These are phyloP conservation scores for Dactylonectria estremocensis DNA, from an alignment of 2,329 filamentous ascomycete species.

Conservation along the genomic window DNA sequence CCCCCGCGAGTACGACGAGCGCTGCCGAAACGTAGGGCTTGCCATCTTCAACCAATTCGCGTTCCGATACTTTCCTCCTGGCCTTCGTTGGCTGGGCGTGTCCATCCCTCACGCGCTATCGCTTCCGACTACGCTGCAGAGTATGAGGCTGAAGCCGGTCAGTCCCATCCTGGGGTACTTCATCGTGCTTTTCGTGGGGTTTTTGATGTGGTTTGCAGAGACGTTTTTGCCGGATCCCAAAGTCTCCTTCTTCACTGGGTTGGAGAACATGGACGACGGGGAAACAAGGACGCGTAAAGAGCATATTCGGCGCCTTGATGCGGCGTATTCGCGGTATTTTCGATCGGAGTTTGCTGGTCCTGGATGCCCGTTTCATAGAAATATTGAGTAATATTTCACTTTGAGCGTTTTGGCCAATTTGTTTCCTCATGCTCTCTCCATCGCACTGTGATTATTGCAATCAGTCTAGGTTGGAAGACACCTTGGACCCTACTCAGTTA, in stretches of 20 bases:
- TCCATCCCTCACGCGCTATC: slow-evolving; percentile 21
- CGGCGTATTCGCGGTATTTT: slow-evolving; percentile 14
- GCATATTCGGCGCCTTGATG: background rate
- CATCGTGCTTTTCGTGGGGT: slow-evolving; percentile 17
- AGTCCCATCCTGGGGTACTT: slow-evolving; percentile 4
- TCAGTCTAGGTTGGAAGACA: too few relatives aligned
- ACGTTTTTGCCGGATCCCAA: slow-evolving; percentile 17
- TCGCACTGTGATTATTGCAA: too few relatives aligned
- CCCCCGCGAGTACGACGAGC: slow-evolving; percentile 8
- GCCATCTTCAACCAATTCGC: slow-evolving; percentile 27
- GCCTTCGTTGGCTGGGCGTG: slow-evolving; percentile 14
- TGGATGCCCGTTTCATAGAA: slow-evolving; percentile 18
- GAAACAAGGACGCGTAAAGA: slow-evolving; percentile 1
- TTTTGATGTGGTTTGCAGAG: slow-evolving; percentile 18
- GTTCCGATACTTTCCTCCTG: slow-evolving; percentile 21
- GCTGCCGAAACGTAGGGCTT: slow-evolving; percentile 1
- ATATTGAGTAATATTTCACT: background rate
- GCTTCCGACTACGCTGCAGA: slow-evolving; percentile 11
- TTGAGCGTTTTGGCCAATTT: background rate
- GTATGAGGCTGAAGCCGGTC: slow-evolving; percentile 11
- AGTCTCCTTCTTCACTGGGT: slow-evolving; percentile 6
- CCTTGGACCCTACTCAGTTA: too few relatives aligned
- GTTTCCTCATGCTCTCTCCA: too few relatives aligned
- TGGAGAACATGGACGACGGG: slow-evolving; percentile 8
- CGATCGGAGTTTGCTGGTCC: slow-evolving; percentile 1